These are phyloP conservation scores for Boletus eberwhitei DNA, from an alignment of 768 basidiomycete genomes.

Conservation along the genomic window DNA sequence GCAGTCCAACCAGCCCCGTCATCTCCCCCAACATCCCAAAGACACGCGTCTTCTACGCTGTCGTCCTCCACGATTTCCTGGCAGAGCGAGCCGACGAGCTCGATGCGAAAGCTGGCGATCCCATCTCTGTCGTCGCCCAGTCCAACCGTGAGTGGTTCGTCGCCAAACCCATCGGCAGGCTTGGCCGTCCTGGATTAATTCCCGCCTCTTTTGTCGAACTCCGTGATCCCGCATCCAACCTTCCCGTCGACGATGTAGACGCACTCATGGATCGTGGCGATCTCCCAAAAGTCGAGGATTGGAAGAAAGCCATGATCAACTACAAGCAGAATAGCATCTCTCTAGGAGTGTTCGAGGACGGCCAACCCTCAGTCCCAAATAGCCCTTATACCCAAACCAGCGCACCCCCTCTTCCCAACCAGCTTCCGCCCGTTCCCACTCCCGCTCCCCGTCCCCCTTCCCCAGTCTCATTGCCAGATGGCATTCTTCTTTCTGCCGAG, in stretches of 20 bases:
- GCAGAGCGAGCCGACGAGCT: conserved; percentile 98
- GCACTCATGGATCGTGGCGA: conserved; percentile 82
- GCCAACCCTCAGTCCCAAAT: conserved; percentile 41
- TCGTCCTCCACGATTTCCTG: conserved; percentile 91
- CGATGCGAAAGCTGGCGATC: conserved; percentile 90
- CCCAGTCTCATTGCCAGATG: conserved; percentile 63
- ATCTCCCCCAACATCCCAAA: conserved; percentile 34
- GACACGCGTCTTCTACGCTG: conserved; percentile 81
- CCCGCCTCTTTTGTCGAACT: conserved; percentile 97
- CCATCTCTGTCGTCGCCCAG: conserved; percentile 95
- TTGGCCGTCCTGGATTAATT: conserved; percentile 95
- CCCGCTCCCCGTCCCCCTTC: conserved; percentile 35
- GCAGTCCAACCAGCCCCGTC: conserved; percentile 30
- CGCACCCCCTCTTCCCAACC: conserved; percentile 11
- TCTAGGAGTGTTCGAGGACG: conserved; percentile 82
- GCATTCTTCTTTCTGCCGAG: conserved; percentile 80
- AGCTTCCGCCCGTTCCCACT: conserved; percentile 5
- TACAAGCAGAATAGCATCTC: conserved; percentile 98
- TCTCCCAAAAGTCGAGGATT: conserved; percentile 96
- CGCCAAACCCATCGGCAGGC: conserved; percentile 92
- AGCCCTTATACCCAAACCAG: conserved; percentile 37
- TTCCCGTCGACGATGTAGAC: conserved; percentile 70
- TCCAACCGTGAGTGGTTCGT: conserved; percentile 99
- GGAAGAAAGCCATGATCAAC: conserved; percentile 92
- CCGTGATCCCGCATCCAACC: conserved; percentile 85